These are phyloP conservation scores for Articulospora tetracladia DNA, from an alignment of 495 filamentous ascomycete genomes.

Conservation along the genomic window DNA sequence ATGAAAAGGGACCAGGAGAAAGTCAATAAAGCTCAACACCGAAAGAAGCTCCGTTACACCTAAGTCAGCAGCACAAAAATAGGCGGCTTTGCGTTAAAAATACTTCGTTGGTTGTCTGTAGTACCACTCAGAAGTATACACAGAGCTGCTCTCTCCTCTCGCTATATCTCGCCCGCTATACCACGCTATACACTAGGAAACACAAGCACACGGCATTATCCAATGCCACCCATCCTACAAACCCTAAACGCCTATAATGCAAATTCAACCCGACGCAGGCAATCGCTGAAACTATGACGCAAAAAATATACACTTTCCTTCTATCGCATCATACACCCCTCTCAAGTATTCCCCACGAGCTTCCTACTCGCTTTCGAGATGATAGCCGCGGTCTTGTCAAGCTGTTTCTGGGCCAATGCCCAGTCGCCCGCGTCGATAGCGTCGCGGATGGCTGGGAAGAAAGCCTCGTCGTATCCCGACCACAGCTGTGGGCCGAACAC, in stretches of 20 bases:
- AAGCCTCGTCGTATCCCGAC: conserved; percentile 69
- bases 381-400: conserved; percentile 68
- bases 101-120: background rate
- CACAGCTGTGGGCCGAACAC: conserved; percentile 80
- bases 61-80: background rate
- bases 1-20: background rate
- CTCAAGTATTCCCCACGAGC: conserved; percentile 30
- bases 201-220: background rate
- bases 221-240: background rate
- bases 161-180: background rate
- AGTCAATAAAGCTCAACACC: background rate
- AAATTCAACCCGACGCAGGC: too few species aligned
- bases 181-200: background rate
- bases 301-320: background rate
- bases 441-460: conserved; percentile 85
- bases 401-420: conserved; percentile 61
- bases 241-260: background rate
- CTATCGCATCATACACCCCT: background rate
- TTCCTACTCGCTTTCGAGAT: conserved; percentile 61
- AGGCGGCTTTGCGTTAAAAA: background rate
- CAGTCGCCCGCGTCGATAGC: conserved; percentile 69
- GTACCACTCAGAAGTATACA: background rate
- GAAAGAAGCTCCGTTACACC: background rate
- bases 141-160: background rate
- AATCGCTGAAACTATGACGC: background rate